Evolutionary conservation across 768 basidiomycete genomes (phyloP).

Genomic region (Mrakia frigida): DNA sequence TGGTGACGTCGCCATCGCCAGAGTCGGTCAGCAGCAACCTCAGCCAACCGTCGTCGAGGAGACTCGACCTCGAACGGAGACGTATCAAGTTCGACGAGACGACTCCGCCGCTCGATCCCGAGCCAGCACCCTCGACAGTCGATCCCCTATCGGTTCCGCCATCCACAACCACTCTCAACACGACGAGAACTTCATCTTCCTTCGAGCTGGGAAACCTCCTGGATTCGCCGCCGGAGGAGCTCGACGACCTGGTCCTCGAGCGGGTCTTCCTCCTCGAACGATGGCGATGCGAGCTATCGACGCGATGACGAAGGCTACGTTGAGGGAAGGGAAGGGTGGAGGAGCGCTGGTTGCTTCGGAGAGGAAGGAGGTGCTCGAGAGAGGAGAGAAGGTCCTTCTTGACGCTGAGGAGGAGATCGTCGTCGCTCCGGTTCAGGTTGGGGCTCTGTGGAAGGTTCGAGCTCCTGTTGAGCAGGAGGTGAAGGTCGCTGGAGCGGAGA

Average conservation of each 20-base stretch:
- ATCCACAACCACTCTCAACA: neutral
- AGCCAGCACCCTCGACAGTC: neutral
- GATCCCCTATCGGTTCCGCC: neutral
- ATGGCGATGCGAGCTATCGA: slow-evolving; percentile 21
- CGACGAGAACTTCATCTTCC: slow-evolving; percentile 22
- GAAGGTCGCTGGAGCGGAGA: neutral
- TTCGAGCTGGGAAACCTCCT: slow-evolving; percentile 14
- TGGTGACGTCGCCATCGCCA: neutral
- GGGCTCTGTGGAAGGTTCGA: too few relatives aligned
- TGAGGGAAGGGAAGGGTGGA: neutral
- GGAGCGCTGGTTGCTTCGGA: neutral
- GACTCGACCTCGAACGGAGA: slow-evolving; percentile 1
- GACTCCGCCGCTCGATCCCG: neutral
- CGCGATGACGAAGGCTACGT: slow-evolving; percentile 16
- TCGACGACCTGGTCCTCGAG: slow-evolving; percentile 16
- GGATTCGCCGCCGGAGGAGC: slow-evolving; percentile 24
- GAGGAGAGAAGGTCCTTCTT: neutral
- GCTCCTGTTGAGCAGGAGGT: neutral
- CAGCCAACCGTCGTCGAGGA: neutral
- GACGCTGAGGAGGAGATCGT: neutral
- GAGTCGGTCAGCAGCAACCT: neutral
- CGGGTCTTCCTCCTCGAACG: neutral
- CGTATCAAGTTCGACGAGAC: neutral
- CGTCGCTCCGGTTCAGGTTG: too few relatives aligned
- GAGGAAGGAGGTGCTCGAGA: slow-evolving; percentile 8